Conservation (phyloP, 202 grass and related monocot species). For the Zoysia matrella region DNA sequence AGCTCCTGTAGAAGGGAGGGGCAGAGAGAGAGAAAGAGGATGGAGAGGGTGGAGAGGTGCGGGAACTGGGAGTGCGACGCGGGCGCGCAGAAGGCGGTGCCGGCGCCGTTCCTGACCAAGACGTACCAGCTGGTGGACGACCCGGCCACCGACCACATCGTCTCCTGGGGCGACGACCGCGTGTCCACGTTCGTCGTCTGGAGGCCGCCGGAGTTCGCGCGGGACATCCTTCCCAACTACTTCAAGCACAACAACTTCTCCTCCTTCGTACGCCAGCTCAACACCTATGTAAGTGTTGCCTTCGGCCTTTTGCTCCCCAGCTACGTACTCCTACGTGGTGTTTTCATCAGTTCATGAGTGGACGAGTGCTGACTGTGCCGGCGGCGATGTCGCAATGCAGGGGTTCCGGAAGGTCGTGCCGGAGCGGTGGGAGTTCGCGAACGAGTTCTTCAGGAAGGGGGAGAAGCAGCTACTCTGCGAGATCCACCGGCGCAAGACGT, state of each 20-base stretch:
- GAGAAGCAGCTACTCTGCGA: constrained; percentile 91
- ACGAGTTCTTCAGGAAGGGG: constrained; percentile 96
- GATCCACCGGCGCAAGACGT: constrained; percentile 95
- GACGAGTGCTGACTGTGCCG: neutral
- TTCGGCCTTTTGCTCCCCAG: too few relatives aligned
- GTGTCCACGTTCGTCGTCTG: constrained; percentile 98
- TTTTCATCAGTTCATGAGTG: neutral
- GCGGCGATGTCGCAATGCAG: constrained; percentile 47
- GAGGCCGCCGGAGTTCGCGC: constrained; percentile 95
- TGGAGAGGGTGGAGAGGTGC: constrained; percentile 58
- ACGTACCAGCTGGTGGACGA: constrained; percentile 99
- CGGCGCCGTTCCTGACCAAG: constrained; percentile 99
- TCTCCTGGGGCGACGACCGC: constrained; percentile 95
- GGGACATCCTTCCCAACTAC: constrained; percentile 92
- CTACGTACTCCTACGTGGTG: too few relatives aligned
- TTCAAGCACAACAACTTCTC: constrained; percentile 99
- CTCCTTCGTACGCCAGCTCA: constrained; percentile 98
- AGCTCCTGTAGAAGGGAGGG: constrained; percentile 15
- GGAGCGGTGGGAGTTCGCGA: constrained; percentile 98
- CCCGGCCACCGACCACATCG: constrained; percentile 90
- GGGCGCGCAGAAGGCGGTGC: constrained; percentile 80
- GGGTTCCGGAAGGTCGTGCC: constrained; percentile 94
- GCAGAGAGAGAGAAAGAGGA: neutral
- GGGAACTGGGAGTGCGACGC: constrained; percentile 61
- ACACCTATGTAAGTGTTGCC: constrained; percentile 81